Evolutionary conservation across 306 rosid genomes (phyloP).

Genomic region (Vachellia collinsii): DNA sequence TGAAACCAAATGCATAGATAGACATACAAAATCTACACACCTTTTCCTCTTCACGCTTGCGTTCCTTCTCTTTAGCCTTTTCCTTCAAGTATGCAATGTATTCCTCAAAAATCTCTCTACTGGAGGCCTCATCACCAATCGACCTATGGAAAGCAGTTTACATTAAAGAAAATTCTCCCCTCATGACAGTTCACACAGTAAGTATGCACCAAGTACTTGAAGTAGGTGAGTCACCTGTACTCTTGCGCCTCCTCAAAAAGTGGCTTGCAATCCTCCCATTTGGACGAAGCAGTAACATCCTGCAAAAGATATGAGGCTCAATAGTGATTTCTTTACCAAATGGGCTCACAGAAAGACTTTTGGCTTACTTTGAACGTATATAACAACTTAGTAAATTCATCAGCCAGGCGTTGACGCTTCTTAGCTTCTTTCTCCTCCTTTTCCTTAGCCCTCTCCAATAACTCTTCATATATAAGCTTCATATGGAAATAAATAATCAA

Average conservation of each 20-base stretch:
- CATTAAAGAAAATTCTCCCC: conserved; percentile 16
- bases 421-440: conserved; percentile 99
- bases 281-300: conserved; percentile 78
- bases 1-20: conserved; percentile 16
- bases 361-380: conserved; percentile 69
- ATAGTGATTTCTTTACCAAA: conserved; percentile 16
- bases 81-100: conserved; percentile 69
- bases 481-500: conserved; percentile 36
- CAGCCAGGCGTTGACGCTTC: conserved; percentile 94
- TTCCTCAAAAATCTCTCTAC: conserved; percentile 80
- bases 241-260: conserved; percentile 89
- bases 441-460: conserved; percentile 85
- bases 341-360: conserved; percentile 24
- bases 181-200: conserved; percentile 19
- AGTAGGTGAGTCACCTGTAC: conserved; percentile 64
- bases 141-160: conserved; percentile 49
- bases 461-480: conserved; percentile 84
- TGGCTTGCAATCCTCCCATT: conserved; percentile 89
- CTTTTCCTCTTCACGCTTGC: conserved; percentile 97
- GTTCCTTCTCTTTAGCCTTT: conserved; percentile 93
- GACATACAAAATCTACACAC: conserved; percentile 43
- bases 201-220: conserved; percentile 7
- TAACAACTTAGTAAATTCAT: conserved; percentile 77
- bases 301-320: conserved; percentile 44
- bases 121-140: conserved; percentile 71